Evolutionary conservation across 306 rosid genomes (phyloP), one percentile per base, ranked within the genome.

Genomic region (Phaseolus lunatus): DNA sequence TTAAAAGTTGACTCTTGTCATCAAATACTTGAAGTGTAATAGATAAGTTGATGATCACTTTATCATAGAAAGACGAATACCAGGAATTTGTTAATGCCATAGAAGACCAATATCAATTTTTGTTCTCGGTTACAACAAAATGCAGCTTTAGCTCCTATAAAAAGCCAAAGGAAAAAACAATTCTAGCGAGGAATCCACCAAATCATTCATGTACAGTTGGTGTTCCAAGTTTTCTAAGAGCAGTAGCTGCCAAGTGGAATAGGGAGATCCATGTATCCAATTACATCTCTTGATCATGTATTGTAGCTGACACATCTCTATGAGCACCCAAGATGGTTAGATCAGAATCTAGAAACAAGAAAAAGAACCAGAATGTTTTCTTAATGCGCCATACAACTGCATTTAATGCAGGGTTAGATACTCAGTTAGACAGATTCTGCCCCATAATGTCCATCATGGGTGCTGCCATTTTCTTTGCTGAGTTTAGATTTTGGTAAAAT

Each of bases 391-490:
- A 82, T 47, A 81, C 11, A 76, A 72, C 53, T 41, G 16, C 80
- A 54, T 41, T 48, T 31, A 37, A 68, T 66, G 80, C 58, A 53
- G 66, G 13, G 47, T 61, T 18, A 47, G 33, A 27, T 64, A 8
- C 53, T 29, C 50, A 67, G 76, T 89, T 84, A 90, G 85, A 94
- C 98, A 61, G 96, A 89, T 80, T 92, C 97, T 20, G 83, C 83
- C 18, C 91, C 94, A 0, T 75, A 85, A 72, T 81, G 86, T 66
- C 85, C 97, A 8, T 88, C 94, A 18, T 84, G 84, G 44, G 65
- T 23, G 83, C 65, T 64, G 66, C 98, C 89, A 22, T 92, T 92
- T 84, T 90, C 98, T 78, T 92, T 92, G 83, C 93, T 58, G 5
- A 88, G 89, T 78, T 92, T 94, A 9, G 94, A 92, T 85, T 89